Evolutionary conservation across 202 grass and related monocot genomes (phyloP), one percentile per base, ranked within the genome.

Genomic region (Bolboschoenoplectus hybrid): DNA sequence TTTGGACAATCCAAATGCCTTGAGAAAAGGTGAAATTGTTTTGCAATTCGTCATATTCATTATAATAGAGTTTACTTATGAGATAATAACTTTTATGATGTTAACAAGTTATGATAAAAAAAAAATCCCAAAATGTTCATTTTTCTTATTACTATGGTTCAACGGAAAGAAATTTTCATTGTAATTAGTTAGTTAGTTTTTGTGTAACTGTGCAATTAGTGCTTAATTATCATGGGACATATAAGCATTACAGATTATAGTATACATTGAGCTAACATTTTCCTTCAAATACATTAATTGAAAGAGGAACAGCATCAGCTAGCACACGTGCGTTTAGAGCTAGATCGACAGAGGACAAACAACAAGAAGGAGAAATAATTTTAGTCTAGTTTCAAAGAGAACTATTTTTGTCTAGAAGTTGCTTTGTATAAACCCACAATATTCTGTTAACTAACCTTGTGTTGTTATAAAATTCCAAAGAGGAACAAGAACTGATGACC

Each of bases 381-480:
- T 40, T 40, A 39, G 35, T 40, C 64, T 11, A 64, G 26, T 64
- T 7, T 64, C n/a, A n/a, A n/a, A n/a, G n/a, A n/a, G n/a, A n/a
- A n/a, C n/a, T n/a, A n/a, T n/a, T n/a, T n/a, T n/a, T n/a, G n/a
- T n/a, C n/a, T n/a, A n/a, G n/a, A n/a, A n/a, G n/a, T n/a, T n/a
- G n/a, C n/a, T n/a, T n/a, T n/a, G 44, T 49, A 49, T 74, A 26
- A 17, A 50, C 2, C 2, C 44, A 38, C 36, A 34, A 36, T 35
- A 53, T 76, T 13, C 20, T 77, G 32, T 55, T 77, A 56, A 55
- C 55, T 16, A 76, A 56, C 70, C 36, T 57, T 39, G 10, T 47
- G n/a, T 26, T 63, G 44, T 12, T 65, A 69, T 67, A 81, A 83
- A 67, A 38, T 83, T 64, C 50, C 10, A 16, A 65, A 68, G 44